These are phyloP conservation scores for Xylaria sp. DNA, from an alignment of 2,329 filamentous ascomycete genomes.

Conservation along the genomic window DNA sequence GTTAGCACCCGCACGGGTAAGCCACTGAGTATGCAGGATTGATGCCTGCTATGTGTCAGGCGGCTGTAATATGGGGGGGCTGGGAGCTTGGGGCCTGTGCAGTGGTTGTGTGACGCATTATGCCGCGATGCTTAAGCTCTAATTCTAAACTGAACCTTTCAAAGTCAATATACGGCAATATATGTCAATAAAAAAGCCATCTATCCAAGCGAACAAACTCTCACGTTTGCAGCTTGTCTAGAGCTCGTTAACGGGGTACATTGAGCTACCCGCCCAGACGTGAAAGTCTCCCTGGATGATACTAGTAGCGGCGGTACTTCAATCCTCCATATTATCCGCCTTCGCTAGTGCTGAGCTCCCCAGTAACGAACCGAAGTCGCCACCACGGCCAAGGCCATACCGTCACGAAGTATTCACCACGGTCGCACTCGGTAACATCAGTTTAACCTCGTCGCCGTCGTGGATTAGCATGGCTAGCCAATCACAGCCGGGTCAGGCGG, in stretches of 20 bases:
- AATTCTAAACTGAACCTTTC: slow-evolving; percentile 17
- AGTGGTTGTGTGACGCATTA: slow-evolving; percentile 27
- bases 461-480: slow-evolving; percentile 30
- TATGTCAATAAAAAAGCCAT: slow-evolving; percentile 19
- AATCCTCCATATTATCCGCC: slow-evolving; percentile 9
- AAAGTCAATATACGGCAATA: slow-evolving; percentile 32
- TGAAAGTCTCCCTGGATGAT: slow-evolving; percentile 4
- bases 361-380: slow-evolving; percentile 17
- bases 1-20: slow-evolving; percentile 11
- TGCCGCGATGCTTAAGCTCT: slow-evolving; percentile 27
- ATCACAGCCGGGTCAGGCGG: slow-evolving; percentile 19
- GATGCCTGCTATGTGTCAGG: slow-evolving; percentile 4
- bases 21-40: neutral
- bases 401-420: neutral
- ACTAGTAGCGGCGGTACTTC: slow-evolving; percentile 2
- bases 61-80: slow-evolving; percentile 7
- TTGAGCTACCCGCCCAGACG: neutral
- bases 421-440: slow-evolving; percentile 16
- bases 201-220: slow-evolving; percentile 18
- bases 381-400: slow-evolving; percentile 16
- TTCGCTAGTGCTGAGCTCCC: neutral
- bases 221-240: neutral
- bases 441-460: slow-evolving; percentile 5
- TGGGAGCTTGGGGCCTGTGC: slow-evolving; percentile 1
- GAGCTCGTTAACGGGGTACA: neutral